These are phyloP conservation scores for Mariannaea sp. DNA, from an alignment of 2,329 filamentous ascomycete genomes.

Conservation along the genomic window DNA sequence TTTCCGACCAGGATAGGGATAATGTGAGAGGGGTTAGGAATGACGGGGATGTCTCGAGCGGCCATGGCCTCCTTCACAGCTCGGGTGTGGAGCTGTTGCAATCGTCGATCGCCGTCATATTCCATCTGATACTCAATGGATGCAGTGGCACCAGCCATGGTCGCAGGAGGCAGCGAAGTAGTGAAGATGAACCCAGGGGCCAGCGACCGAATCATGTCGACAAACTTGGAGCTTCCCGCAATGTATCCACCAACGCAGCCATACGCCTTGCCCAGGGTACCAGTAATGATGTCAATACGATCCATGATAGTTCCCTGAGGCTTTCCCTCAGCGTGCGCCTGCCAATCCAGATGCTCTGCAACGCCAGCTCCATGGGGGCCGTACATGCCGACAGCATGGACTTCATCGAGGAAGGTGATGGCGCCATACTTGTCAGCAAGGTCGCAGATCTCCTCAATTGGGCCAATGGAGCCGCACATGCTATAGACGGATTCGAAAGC, in stretches of 20 bases:
- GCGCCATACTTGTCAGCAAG: constrained; percentile 97
- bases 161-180: constrained; percentile 91
- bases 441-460: constrained; percentile 95
- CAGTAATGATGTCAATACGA: constrained; percentile 96
- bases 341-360: constrained; percentile 95
- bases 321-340: constrained; percentile 76
- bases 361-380: constrained; percentile 94
- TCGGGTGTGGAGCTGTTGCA: constrained; percentile 95
- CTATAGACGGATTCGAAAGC: constrained; percentile 99
- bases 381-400: constrained; percentile 99
- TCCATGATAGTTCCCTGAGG: constrained; percentile 89
- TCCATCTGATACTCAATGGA: constrained; percentile 94
- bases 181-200: constrained; percentile 99
- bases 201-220: constrained; percentile 91
- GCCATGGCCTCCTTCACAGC: constrained; percentile 86
- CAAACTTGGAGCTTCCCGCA: constrained; percentile 81
- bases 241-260: constrained; percentile 98
- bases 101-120: constrained; percentile 81
- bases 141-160: constrained; percentile 90
- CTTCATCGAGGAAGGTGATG: constrained; percentile 96
- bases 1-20: constrained; percentile 92
- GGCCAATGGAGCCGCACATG: constrained; percentile 97
- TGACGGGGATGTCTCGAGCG: constrained; percentile 87
- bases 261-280: constrained; percentile 95
- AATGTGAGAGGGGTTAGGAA: constrained; percentile 97